Conservation (phyloP, 768 basidiomycete genomes). For the Paxillus rubicundulus region DNA sequence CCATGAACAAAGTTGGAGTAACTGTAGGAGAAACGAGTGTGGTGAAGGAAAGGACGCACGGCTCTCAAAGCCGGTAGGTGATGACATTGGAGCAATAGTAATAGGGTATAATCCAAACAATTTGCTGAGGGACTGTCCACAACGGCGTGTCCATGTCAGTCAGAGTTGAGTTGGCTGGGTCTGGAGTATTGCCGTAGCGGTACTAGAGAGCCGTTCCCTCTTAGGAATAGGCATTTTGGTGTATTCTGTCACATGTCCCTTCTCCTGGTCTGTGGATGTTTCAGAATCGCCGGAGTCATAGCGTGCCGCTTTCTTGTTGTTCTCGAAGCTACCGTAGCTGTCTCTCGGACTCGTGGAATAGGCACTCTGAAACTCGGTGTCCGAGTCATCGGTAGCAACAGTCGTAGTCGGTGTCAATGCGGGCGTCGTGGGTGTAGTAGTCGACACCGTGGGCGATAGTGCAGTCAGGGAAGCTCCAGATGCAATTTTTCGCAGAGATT, state of each 20-base stretch:
- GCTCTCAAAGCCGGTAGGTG: conserved; percentile 5
- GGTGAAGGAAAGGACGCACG: conserved; percentile 12
- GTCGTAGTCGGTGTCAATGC: conserved; percentile 33
- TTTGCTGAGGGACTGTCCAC: conserved; percentile 13
- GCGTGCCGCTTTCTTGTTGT: conserved; percentile 20
- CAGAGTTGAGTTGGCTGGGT: conserved; percentile 37
- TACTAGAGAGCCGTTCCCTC: conserved; percentile 57
- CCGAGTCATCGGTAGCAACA: conserved; percentile 67
- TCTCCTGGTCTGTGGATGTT: conserved; percentile 28
- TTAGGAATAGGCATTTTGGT: conserved; percentile 32
- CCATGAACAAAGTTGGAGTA: conserved; percentile 23
- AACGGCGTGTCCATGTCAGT: conserved; percentile 34
- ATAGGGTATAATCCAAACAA: conserved; percentile 30
- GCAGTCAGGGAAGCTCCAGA: conserved; percentile 31
- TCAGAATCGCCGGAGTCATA: conserved; percentile 31
- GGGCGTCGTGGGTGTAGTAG: conserved; percentile 35
- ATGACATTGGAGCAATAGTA: conserved; percentile 16
- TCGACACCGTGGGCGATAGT: conserved; percentile 19
- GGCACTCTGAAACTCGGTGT: conserved; percentile 86
- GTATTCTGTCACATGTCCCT: conserved; percentile 30
- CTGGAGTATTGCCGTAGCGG: conserved; percentile 48
- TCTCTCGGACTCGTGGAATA: conserved; percentile 73
- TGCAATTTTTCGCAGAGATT: conserved; percentile 32
- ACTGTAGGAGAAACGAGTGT: conserved; percentile 17
- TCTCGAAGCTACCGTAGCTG: conserved; percentile 53